Conservation (phyloP, 2,329 filamentous ascomycete species). For the Aureobasidium sp. region DNA sequence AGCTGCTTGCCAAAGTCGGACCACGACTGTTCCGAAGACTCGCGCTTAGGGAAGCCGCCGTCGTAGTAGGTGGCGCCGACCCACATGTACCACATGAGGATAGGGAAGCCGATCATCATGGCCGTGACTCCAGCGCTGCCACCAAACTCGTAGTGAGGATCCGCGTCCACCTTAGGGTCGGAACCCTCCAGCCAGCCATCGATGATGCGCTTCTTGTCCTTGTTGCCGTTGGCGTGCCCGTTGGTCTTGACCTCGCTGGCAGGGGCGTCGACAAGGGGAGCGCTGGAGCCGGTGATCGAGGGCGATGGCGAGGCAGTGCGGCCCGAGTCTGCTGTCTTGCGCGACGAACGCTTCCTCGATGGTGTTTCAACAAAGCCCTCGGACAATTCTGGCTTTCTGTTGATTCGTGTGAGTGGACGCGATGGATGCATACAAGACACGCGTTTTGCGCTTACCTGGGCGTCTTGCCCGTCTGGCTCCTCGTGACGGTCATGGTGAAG, state of each 20-base stretch:
- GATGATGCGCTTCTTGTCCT: constrained; percentile 24
- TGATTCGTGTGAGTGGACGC: neutral
- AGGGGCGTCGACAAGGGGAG: constrained; percentile 16
- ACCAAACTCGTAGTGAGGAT: constrained; percentile 68
- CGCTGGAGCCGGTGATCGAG: constrained; percentile 12
- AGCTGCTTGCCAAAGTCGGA: constrained; percentile 65
- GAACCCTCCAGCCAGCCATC: constrained; percentile 29
- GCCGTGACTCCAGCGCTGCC: constrained; percentile 67
- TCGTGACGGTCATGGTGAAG: constrained; percentile 28
- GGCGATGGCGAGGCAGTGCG: constrained; percentile 29
- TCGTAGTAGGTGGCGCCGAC: constrained; percentile 88
- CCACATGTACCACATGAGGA: constrained; percentile 99
- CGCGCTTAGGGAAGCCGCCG: constrained; percentile 60
- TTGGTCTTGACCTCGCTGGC: constrained; percentile 16
- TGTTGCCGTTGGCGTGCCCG: constrained; percentile 28
- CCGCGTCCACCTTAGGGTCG: constrained; percentile 35
- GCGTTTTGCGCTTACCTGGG: constrained; percentile 31
- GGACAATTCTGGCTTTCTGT: constrained; percentile 31
- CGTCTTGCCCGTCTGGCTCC: constrained; percentile 41
- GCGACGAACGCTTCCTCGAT: constrained; percentile 31
- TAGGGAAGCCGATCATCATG: constrained; percentile 91
- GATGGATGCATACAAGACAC: constrained; percentile 6
- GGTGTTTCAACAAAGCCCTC: constrained; percentile 43
- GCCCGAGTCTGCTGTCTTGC: constrained; percentile 30
- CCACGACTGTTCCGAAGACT: constrained; percentile 51